phyloP scores from a whole-genome alignment of 768 basidiomycete genomes.

The Lentinula sp. region DNA sequence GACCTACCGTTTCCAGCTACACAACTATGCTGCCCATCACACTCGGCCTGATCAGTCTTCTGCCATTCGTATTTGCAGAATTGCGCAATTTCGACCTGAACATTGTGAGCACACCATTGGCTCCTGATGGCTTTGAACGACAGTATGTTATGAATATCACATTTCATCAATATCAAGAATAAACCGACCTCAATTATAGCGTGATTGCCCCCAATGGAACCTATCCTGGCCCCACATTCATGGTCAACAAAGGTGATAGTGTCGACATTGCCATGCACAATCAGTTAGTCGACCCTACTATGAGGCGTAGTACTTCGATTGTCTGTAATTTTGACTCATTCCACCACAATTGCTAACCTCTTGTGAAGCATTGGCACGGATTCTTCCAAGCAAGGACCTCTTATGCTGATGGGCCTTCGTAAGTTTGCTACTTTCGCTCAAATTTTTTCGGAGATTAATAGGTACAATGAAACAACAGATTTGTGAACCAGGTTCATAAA shows the following conservation, averaged over 20 bases:
- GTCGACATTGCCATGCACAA: conserved; percentile 18
- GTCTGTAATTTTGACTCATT: conserved; percentile 5
- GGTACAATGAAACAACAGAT: neutral
- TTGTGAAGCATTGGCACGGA: conserved; percentile 17
- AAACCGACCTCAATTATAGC: conserved; percentile 2
- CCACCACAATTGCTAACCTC: neutral
- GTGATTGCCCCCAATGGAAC: conserved; percentile 15
- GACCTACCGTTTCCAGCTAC: neutral
- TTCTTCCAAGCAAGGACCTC: conserved; percentile 16
- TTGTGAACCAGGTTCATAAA: neutral
- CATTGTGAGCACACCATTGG: conserved; percentile 25
- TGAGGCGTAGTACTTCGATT: conserved; percentile 21
- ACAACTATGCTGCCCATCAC: conserved; percentile 1
- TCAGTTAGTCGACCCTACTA: conserved; percentile 13
- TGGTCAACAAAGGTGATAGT: conserved; percentile 16
- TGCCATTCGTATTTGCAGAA: neutral
- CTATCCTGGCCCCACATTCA: conserved; percentile 16
- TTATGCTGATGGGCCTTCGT: conserved; percentile 19
- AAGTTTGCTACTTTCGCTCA: neutral
- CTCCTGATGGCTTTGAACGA: conserved; percentile 29
- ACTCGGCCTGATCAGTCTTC: neutral
- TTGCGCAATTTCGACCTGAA: conserved; percentile 12
- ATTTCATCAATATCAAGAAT: neutral
- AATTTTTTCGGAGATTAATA: neutral
- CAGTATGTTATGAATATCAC: conserved; percentile 19